Evolutionary conservation across 108 stramenopile species (phyloP).

Genomic region (Asterionellopsis glacialis): DNA sequence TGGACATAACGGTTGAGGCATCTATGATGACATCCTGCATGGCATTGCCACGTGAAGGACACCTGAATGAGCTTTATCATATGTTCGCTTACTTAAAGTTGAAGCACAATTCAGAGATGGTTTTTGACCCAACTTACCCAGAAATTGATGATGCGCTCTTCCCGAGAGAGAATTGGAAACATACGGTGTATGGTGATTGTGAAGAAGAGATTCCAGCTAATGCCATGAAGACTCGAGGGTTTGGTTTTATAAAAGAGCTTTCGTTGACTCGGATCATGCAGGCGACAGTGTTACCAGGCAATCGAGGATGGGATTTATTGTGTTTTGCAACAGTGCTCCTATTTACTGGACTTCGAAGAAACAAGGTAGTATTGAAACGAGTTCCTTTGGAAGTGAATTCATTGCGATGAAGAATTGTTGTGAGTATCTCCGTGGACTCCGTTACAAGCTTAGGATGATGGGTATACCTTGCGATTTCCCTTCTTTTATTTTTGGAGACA

Average conservation of each 20-base stretch:
- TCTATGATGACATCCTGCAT: conserved; percentile 46
- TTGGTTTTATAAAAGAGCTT: not conserved
- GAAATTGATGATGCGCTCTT: conserved; percentile 17
- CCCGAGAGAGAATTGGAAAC: too few relatives aligned
- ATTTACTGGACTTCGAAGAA: conserved; percentile 40
- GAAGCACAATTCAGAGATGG: conserved; percentile 35
- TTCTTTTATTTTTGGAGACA: conserved; percentile 1
- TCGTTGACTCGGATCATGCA: conserved; percentile 39
- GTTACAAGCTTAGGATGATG: conserved; percentile 24
- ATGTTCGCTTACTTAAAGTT: conserved; percentile 40
- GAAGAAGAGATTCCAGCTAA: not conserved
- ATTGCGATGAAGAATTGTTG: conserved; percentile 28
- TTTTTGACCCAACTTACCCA: conserved; percentile 40
- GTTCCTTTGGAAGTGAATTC: conserved; percentile 25
- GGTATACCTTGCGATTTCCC: conserved; percentile 1
- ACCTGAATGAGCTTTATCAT: conserved; percentile 36
- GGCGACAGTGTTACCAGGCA: conserved; percentile 17
- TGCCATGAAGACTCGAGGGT: not conserved
- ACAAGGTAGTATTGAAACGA: conserved; percentile 23
- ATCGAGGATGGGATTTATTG: conserved; percentile 27
- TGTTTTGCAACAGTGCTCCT: conserved; percentile 22
- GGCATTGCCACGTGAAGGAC: conserved; percentile 49
- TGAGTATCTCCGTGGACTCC: conserved; percentile 38
- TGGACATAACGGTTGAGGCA: conserved; percentile 36
- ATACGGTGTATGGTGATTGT: conserved; percentile 4